Evolutionary conservation across 1,139 yeast genomes (phyloP).

Genomic region (Lodderomyces theae): DNA sequence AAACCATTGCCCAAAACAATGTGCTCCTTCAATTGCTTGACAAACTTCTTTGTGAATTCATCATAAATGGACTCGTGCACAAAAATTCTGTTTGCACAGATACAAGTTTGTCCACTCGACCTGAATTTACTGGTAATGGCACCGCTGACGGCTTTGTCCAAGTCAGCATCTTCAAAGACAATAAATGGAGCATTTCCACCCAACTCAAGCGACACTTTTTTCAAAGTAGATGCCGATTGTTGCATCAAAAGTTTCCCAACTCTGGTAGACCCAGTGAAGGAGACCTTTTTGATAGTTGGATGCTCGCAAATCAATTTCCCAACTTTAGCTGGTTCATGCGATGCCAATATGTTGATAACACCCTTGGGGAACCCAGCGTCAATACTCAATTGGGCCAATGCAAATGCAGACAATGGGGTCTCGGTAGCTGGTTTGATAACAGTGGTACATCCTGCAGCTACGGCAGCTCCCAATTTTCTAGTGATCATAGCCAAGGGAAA

Average conservation of each 20-base stretch:
- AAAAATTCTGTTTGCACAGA: conserved; percentile 80
- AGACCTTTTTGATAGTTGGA: conserved; percentile 64
- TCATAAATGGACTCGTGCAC: conserved; percentile 74
- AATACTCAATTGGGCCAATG: conserved; percentile 67
- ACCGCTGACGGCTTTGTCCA: conserved; percentile 74
- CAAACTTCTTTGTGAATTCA: conserved; percentile 41
- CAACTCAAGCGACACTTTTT: conserved; percentile 80
- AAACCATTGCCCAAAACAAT: conserved; percentile 76
- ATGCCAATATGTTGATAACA: conserved; percentile 65
- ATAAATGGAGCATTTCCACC: conserved; percentile 96
- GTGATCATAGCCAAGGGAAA: conserved; percentile 95
- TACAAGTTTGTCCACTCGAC: conserved; percentile 87
- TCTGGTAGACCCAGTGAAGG: conserved; percentile 88
- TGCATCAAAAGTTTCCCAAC: conserved; percentile 80
- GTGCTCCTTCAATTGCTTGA: conserved; percentile 45
- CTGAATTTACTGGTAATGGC: conserved; percentile 60
- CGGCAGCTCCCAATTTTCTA: conserved; percentile 85
- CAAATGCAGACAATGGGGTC: conserved; percentile 85
- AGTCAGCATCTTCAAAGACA: conserved; percentile 78
- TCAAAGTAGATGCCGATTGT: conserved; percentile 73
- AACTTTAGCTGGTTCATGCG: conserved; percentile 55
- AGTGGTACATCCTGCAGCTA: conserved; percentile 91
- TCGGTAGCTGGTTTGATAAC: conserved; percentile 88
- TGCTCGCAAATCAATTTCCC: conserved; percentile 74
- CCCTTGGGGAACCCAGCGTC: conserved; percentile 90